Evolutionary conservation across 1,284 basidiomycete species (phyloP).

Genomic region (Violaceomyces palustris): DNA sequence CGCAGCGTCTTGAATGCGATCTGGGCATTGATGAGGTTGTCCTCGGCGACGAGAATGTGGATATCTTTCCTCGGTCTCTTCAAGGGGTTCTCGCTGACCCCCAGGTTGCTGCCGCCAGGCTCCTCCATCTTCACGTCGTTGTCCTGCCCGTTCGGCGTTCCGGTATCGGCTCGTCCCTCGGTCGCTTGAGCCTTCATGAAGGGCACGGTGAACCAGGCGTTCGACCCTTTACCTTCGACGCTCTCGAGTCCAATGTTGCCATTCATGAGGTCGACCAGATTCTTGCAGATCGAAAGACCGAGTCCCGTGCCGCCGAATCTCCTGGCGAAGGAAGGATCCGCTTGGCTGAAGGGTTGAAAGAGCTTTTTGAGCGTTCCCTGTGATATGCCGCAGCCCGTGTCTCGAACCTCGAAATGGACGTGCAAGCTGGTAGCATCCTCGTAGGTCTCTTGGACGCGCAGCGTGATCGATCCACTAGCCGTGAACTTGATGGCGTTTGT

Average conservation of each 20-base stretch:
- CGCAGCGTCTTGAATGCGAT: constrained; percentile 45
- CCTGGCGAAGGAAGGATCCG: constrained; percentile 44
- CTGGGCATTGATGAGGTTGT: constrained; percentile 48
- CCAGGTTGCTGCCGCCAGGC: constrained; percentile 25
- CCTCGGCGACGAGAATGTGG: constrained; percentile 49
- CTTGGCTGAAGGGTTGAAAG: constrained; percentile 52
- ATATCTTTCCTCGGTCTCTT: constrained; percentile 40
- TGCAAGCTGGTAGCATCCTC: constrained; percentile 39
- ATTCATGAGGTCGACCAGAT: constrained; percentile 44
- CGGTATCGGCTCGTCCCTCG: too few relatives aligned
- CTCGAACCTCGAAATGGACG: constrained; percentile 49
- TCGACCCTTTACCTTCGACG: constrained; percentile 45
- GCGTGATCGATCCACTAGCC: constrained; percentile 46
- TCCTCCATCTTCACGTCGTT: constrained; percentile 27
- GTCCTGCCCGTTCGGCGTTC: constrained; percentile 17
- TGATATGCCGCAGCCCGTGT: constrained; percentile 53
- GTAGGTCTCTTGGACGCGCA: constrained; percentile 37
- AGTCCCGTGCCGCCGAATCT: constrained; percentile 48
- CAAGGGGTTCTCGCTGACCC: constrained; percentile 32
- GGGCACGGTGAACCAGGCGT: constrained; percentile 44
- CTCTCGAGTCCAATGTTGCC: constrained; percentile 45
- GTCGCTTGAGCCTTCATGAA: constrained; percentile 29
- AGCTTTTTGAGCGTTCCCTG: constrained; percentile 43
- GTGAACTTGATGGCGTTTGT: constrained; percentile 55
- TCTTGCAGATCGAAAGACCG: constrained; percentile 43